These are phyloP conservation scores for Murraya koenigii DNA, from an alignment of 345 rosid species.

Conservation along the genomic window DNA sequence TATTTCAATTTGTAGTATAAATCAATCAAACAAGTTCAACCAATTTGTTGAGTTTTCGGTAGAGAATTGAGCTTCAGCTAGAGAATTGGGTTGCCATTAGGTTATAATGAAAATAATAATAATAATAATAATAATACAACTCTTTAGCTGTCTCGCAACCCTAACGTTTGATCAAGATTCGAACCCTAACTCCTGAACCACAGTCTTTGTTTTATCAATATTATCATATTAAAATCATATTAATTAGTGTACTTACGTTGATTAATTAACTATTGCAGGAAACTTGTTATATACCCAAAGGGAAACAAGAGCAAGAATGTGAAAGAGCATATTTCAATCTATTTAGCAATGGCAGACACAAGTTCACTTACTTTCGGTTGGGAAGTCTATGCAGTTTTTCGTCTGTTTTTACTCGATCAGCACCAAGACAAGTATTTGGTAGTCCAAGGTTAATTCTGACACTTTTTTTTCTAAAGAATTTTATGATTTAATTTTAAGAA, in stretches of 20 bases:
- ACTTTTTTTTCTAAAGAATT: background rate
- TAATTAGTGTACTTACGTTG: background rate
- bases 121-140: too few species aligned
- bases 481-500: background rate
- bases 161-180: too few species aligned
- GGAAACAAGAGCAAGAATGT: conserved; percentile 63
- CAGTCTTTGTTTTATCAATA: background rate
- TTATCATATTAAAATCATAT: too few species aligned
- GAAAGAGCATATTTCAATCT: conserved; percentile 49
- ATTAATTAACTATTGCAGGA: conserved; percentile 41
- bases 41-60: too few species aligned
- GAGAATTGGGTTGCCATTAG: too few species aligned
- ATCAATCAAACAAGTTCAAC: too few species aligned
- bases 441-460: conserved; percentile 30
- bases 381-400: conserved; percentile 47
- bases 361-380: conserved; percentile 39
- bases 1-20: too few species aligned
- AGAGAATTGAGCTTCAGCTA: too few species aligned
- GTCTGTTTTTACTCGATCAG: conserved; percentile 54
- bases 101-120: too few species aligned
- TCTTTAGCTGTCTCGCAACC: too few species aligned
- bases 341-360: conserved; percentile 44
- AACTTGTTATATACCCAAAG: conserved; percentile 54
- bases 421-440: conserved; percentile 26
- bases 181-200: background rate